Conservation (phyloP, 2,329 filamentous ascomycete species). For the Hypocreales sp. region DNA sequence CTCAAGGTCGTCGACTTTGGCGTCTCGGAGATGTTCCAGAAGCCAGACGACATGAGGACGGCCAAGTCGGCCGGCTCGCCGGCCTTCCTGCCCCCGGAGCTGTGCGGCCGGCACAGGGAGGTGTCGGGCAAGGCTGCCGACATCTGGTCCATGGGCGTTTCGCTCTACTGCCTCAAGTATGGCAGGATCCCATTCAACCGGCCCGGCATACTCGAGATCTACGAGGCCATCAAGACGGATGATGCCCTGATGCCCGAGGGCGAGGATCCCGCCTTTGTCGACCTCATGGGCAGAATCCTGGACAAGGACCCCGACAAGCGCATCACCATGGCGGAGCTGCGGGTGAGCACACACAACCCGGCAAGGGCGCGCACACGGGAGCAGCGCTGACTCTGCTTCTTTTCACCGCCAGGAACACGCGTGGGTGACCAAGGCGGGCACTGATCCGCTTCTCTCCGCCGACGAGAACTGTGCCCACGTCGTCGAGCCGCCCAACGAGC, state of each 20-base stretch:
- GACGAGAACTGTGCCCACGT: slow-evolving; percentile 77
- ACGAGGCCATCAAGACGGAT: slow-evolving; percentile 71
- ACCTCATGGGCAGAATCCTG: slow-evolving; percentile 59
- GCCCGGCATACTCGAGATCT: slow-evolving; percentile 67
- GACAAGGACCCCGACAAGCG: slow-evolving; percentile 75
- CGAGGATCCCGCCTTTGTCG: slow-evolving; percentile 51
- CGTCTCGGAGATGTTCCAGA: slow-evolving; percentile 98
- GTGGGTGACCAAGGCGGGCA: slow-evolving; percentile 77
- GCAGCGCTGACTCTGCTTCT: too few relatives aligned
- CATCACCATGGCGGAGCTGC: slow-evolving; percentile 67
- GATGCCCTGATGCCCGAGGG: slow-evolving; percentile 44
- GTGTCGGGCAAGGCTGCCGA: slow-evolving; percentile 83
- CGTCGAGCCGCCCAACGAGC: slow-evolving; percentile 71
- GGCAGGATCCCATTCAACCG: slow-evolving; percentile 78
- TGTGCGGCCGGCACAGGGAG: slow-evolving; percentile 76
- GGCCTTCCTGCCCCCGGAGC: slow-evolving; percentile 83
- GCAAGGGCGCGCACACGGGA: too few relatives aligned
- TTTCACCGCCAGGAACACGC: slow-evolving; percentile 52
- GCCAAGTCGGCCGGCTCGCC: slow-evolving; percentile 89
- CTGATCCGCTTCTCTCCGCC: slow-evolving; percentile 60
- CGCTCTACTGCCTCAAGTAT: slow-evolving; percentile 82
- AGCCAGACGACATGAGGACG: slow-evolving; percentile 69
- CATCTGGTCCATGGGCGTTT: slow-evolving; percentile 98
- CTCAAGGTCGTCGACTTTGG: slow-evolving; percentile 97
- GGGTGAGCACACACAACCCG: slow-evolving; percentile 41